Conservation (phyloP, 495 filamentous ascomycete species). For the Penicillium canescens region DNA sequence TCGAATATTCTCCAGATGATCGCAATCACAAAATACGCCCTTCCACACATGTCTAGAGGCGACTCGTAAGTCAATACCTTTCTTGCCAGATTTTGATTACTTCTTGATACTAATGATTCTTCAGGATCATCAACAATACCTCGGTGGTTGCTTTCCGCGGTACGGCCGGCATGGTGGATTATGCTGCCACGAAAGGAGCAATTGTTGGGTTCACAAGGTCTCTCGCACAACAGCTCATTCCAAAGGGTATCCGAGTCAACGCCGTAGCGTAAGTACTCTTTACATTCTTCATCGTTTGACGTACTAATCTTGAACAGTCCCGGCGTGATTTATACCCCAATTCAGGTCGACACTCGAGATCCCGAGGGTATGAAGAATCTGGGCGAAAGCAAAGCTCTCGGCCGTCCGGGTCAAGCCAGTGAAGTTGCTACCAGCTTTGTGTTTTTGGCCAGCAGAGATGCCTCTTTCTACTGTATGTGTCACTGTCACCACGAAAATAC, state of each 20-base stretch:
- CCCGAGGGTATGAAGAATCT: conserved; percentile 54
- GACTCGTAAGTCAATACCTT: conserved; percentile 29
- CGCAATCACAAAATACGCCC: conserved; percentile 58
- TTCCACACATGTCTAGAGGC: conserved; percentile 56
- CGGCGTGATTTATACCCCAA: conserved; percentile 58
- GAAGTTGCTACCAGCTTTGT: conserved; percentile 64
- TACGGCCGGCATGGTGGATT: conserved; percentile 55
- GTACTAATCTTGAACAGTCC: conserved; percentile 29
- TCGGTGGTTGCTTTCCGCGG: conserved; percentile 57
- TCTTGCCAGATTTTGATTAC: neutral
- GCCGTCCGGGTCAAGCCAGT: conserved; percentile 57
- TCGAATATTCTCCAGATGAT: conserved; percentile 64
- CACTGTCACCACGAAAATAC: too few relatives aligned
- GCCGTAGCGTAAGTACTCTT: conserved; percentile 50
- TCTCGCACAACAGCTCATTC: conserved; percentile 52
- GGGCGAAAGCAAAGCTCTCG: conserved; percentile 37
- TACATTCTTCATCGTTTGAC: neutral
- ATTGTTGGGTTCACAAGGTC: conserved; percentile 61
- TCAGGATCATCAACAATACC: conserved; percentile 60
- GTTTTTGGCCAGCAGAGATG: conserved; percentile 57
- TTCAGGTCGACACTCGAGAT: conserved; percentile 51
- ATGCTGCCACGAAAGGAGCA: conserved; percentile 62
- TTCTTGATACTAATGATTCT: conserved; percentile 1
- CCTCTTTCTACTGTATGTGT: conserved; percentile 49
- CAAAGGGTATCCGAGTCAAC: conserved; percentile 65